phyloP scores from a whole-genome alignment of 1,284 basidiomycete species.

The Leccinum fallax region DNA sequence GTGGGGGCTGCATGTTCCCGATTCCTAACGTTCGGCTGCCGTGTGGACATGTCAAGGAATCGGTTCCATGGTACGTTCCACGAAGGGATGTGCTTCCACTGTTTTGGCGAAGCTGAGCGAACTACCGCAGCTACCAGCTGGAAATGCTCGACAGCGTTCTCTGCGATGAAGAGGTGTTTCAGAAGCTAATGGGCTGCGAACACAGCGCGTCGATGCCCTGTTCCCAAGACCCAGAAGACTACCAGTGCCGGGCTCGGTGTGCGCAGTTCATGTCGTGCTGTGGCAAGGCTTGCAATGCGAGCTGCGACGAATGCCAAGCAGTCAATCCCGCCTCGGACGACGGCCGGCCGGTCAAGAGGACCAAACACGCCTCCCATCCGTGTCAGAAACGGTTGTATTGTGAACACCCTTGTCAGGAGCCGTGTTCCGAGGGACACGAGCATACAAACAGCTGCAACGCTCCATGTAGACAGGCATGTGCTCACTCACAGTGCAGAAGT shows the following conservation, averaged over 20 bases:
- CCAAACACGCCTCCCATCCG: slow-evolving; percentile 47
- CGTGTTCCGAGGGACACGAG: slow-evolving; percentile 54
- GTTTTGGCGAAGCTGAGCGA: slow-evolving; percentile 6
- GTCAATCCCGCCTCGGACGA: slow-evolving; percentile 20
- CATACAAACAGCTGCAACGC: slow-evolving; percentile 50
- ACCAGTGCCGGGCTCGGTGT: slow-evolving; percentile 50
- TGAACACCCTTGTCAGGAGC: slow-evolving; percentile 55
- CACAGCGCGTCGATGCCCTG: slow-evolving; percentile 53
- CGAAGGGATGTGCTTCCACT: background rate
- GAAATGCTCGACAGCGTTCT: slow-evolving; percentile 46
- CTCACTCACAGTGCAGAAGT: slow-evolving; percentile 50
- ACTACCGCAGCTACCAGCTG: slow-evolving; percentile 44
- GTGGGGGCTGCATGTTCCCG: slow-evolving; percentile 56
- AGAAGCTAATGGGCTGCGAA: slow-evolving; percentile 57
- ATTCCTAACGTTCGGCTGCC: slow-evolving; percentile 53
- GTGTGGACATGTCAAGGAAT: slow-evolving; percentile 56
- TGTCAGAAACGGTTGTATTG: slow-evolving; percentile 61
- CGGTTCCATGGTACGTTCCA: slow-evolving; percentile 55
- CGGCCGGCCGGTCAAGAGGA: slow-evolving; percentile 28
- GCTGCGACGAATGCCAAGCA: slow-evolving; percentile 55
- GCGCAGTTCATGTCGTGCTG: slow-evolving; percentile 54
- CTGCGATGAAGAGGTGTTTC: slow-evolving; percentile 49
- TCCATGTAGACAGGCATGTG: slow-evolving; percentile 58
- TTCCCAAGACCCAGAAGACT: slow-evolving; percentile 41
- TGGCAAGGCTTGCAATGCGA: slow-evolving; percentile 49